Conservation (phyloP, 768 basidiomycete genomes). For the Pleurotus sapidus region DNA sequence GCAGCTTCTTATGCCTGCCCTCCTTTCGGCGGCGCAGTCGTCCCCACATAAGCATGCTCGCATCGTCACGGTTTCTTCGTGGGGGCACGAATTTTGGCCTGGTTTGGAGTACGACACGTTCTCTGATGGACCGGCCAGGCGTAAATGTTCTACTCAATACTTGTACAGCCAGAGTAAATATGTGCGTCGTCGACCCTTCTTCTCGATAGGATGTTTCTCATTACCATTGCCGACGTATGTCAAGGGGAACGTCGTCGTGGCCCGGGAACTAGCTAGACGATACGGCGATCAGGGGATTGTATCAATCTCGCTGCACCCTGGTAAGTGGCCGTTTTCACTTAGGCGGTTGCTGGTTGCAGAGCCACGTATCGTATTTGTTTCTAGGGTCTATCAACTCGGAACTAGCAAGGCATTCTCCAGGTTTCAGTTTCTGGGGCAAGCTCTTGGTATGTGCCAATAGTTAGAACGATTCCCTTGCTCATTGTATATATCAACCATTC, state of each 20-base stretch:
- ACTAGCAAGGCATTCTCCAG: background rate
- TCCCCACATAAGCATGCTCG: constrained; percentile 29
- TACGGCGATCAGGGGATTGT: constrained; percentile 42
- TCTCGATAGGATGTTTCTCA: background rate
- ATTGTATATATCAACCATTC: no score
- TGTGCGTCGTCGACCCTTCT: constrained; percentile 16
- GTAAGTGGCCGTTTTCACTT: constrained; percentile 16
- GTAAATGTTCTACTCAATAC: constrained; percentile 13
- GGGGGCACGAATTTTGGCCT: constrained; percentile 20
- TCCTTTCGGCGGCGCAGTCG: constrained; percentile 29
- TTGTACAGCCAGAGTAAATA: constrained; percentile 40
- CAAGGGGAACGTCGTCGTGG: constrained; percentile 38
- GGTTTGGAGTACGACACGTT: constrained; percentile 35
- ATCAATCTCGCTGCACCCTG: constrained; percentile 43
- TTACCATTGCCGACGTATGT: background rate
- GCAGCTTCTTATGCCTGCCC: constrained; percentile 35
- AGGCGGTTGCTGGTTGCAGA: background rate
- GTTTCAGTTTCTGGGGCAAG: background rate
- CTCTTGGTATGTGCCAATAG: background rate
- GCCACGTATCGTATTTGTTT: background rate
- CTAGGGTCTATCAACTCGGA: constrained; percentile 1
- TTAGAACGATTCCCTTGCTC: no score
- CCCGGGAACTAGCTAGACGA: constrained; percentile 38
- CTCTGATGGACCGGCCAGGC: constrained; percentile 33
- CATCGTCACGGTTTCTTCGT: constrained; percentile 35